Percentiles rank a stretch among this genome's conserved stretches.
Evolutionary conservation across 2,329 filamentous ascomycete species (phyloP).

Genomic region (Aureobasidium sp.): DNA sequence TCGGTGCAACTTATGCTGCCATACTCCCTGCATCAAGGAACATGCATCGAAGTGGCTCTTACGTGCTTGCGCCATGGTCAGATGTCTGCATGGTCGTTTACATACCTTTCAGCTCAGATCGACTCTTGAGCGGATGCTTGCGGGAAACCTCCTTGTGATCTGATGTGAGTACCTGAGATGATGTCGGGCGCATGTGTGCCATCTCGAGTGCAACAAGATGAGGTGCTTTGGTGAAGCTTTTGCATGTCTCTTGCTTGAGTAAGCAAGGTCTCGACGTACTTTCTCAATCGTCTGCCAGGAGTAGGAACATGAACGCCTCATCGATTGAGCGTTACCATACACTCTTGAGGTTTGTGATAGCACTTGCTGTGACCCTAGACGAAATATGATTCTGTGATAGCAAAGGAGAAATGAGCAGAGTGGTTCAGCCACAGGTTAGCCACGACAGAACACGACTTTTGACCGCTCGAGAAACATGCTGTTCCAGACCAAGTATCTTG

Average conservation of each 20-base stretch:
- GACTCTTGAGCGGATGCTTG: background rate
- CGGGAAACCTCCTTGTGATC: background rate
- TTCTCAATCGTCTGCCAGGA: too few species aligned
- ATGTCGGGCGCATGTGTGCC: background rate
- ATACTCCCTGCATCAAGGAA: background rate
- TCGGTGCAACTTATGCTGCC: background rate
- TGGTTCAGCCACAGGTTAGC: background rate
- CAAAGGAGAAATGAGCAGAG: background rate
- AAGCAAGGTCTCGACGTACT: too few species aligned
- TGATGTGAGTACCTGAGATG: background rate
- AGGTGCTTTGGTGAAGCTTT: background rate
- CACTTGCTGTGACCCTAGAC: background rate
- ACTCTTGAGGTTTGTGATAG: background rate
- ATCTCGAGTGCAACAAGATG: background rate
- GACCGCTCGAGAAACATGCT: background rate
- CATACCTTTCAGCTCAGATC: background rate
- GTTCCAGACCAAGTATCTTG: background rate
- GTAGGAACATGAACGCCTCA: too few species aligned
- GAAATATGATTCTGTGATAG: background rate
- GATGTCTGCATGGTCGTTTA: background rate
- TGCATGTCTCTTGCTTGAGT: too few species aligned
- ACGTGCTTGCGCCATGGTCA: conserved; percentile 5
- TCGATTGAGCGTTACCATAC: too few species aligned
- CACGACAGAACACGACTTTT: background rate
- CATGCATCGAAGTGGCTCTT: conserved; percentile 1